These are phyloP conservation scores for Aspergillus diversus DNA, from an alignment of 495 filamentous ascomycete genomes.

Conservation along the genomic window DNA sequence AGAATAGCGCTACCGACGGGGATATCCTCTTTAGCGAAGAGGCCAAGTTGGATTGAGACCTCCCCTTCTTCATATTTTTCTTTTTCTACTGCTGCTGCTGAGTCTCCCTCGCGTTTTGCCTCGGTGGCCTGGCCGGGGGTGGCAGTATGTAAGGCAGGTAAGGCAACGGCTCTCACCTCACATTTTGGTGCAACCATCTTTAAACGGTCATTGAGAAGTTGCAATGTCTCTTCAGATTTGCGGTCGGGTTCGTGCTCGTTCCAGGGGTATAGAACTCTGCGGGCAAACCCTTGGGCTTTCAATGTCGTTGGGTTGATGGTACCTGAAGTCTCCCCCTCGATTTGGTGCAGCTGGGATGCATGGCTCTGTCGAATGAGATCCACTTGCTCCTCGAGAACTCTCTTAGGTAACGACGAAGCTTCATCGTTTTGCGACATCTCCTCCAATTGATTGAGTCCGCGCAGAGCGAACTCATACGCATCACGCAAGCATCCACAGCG, in stretches of 20 bases:
- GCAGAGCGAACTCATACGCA: conserved; percentile 65
- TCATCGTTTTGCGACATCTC: conserved; percentile 31
- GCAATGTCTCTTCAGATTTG: conserved; percentile 67
- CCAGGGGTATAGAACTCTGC: conserved; percentile 93
- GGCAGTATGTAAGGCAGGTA: conserved; percentile 67
- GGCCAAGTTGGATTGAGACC: conserved; percentile 72
- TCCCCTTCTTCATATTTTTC: conserved; percentile 30
- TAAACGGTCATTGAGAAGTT: conserved; percentile 68
- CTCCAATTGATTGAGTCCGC: conserved; percentile 36
- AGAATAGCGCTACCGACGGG: conserved; percentile 75
- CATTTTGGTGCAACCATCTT: conserved; percentile 65
- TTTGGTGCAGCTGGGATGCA: conserved; percentile 37
- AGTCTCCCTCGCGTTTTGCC: conserved; percentile 3
- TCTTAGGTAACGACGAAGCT: conserved; percentile 9
- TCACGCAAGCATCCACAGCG: conserved; percentile 72
- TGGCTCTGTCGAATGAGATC: conserved; percentile 33
- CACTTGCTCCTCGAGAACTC: conserved; percentile 33
- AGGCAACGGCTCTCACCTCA: conserved; percentile 69
- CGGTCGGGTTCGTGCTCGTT: conserved; percentile 87
- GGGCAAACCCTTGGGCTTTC: conserved; percentile 74
- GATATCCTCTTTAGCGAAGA: conserved; percentile 87
- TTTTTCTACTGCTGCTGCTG: conserved; percentile 9
- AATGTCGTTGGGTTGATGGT: conserved; percentile 55
- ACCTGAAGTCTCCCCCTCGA: conserved; percentile 13
- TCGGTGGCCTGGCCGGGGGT: conserved; percentile 10